Evolutionary conservation across 2,329 filamentous ascomycete species (phyloP), one percentile per base, ranked within the genome.

Genomic region (Aureobasidium mangrovei): DNA sequence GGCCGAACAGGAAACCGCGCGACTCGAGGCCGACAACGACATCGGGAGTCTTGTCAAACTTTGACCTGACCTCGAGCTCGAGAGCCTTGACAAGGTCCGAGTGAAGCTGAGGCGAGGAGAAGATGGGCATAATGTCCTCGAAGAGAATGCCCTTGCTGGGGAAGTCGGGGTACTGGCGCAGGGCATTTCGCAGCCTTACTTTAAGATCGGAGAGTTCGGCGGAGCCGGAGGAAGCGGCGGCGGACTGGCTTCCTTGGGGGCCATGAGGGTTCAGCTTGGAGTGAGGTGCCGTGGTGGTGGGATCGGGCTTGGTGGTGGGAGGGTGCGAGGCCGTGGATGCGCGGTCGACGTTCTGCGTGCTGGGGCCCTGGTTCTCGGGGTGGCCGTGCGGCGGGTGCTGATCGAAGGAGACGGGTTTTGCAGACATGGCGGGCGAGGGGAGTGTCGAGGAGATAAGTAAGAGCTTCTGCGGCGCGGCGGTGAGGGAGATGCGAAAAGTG

Each of bases 1-100:
- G 93, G 10, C 93, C 93, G 69, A 98, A 96, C 62, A 98, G 79
- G 73, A 97, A 98, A 59, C 93, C 93, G 58, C 93, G 82, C 61
- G 91, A 91, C 66, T 98, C 93, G 45, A 98, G 81, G 56, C 91
- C 93, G 56, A 98, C 86, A 60, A 98, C 81, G 57, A 97, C 85
- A 75, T 98, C 93, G 24, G 67, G 60, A n/a, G 59, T 59, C 57
- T 76, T 72, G 58, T 71, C 70, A 64, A 85, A 85, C 59, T 77
- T 77, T 63, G 84, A 75, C 55, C 79, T 73, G 60, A 95, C 79
- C 70, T 95, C 85, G 59, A 96, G 78, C 72, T 95, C 87, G 62
- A 97, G 85, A 46, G 89, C 88, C 64, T 84, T 81, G 69, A 96
- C 77, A 56, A 98, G 84, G 54, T 82, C 63, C 42, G 53, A 57